A percentile compares a stretch with the other conserved stretches of the same genome.
These are phyloP conservation scores for Pluteus cervinus DNA, from an alignment of 768 basidiomycete genomes.

Conservation along the genomic window DNA sequence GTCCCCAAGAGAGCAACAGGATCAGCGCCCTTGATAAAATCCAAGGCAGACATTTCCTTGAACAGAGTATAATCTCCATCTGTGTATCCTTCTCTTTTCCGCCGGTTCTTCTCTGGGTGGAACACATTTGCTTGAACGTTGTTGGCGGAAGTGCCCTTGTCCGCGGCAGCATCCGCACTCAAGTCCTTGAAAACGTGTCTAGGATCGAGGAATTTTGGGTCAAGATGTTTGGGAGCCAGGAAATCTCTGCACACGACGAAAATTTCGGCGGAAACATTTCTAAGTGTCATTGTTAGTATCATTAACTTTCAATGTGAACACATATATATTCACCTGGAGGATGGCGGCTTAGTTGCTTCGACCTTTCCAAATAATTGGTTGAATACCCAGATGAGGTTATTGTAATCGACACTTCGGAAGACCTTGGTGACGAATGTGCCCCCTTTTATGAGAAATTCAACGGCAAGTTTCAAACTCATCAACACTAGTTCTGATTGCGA, in stretches of 20 bases:
- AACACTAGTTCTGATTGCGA: slow-evolving; percentile 94
- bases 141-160: slow-evolving; percentile 51
- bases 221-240: slow-evolving; percentile 90
- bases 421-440: slow-evolving; percentile 98
- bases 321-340: slow-evolving; percentile 64
- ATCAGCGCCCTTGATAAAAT: slow-evolving; percentile 67
- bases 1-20: slow-evolving; percentile 76
- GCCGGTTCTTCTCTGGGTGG: slow-evolving; percentile 93
- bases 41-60: slow-evolving; percentile 59
- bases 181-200: slow-evolving; percentile 97
- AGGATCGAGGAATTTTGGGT: slow-evolving; percentile 96
- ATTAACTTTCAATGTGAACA: not conserved
- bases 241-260: slow-evolving; percentile 98
- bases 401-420: slow-evolving; percentile 97
- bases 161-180: slow-evolving; percentile 39
- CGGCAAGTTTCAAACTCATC: slow-evolving; percentile 91
- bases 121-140: slow-evolving; percentile 88
- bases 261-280: slow-evolving; percentile 99
- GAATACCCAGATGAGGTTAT: slow-evolving; percentile 98
- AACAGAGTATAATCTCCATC: slow-evolving; percentile 93
- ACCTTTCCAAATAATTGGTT: slow-evolving; percentile 93
- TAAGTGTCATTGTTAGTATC: slow-evolving; percentile 22
- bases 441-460: slow-evolving; percentile 89
- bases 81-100: slow-evolving; percentile 90
- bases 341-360: slow-evolving; percentile 98